phyloP scores from a whole-genome alignment of 2,329 filamentous ascomycete genomes.

The Hymenoscyphus fructigenus region DNA sequence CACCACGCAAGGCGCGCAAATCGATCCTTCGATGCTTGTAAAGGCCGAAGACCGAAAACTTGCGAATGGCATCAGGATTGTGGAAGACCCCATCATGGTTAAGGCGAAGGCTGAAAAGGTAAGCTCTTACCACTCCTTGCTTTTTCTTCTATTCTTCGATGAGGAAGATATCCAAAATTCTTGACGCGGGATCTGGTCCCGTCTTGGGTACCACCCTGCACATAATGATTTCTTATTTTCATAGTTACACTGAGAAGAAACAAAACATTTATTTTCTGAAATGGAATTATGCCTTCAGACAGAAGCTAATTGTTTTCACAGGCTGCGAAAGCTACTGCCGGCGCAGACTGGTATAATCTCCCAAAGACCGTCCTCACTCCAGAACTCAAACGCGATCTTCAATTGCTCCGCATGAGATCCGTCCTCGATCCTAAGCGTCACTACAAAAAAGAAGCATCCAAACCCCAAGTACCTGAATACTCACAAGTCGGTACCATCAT shows the following conservation, averaged over 20 bases:
- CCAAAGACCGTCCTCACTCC: conserved; percentile 81
- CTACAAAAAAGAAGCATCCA: conserved; percentile 66
- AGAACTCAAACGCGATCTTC: conserved; percentile 83
- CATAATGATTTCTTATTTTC: conserved; percentile 60
- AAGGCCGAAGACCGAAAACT: conserved; percentile 47
- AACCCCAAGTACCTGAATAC: conserved; percentile 69
- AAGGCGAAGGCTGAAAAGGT: conserved; percentile 52
- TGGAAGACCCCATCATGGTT: conserved; percentile 51
- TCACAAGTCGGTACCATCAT: conserved; percentile 88
- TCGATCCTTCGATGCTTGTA: conserved; percentile 52
- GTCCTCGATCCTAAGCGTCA: conserved; percentile 79
- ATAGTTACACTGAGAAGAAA: conserved; percentile 68
- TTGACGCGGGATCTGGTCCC: conserved; percentile 75
- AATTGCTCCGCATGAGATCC: conserved; percentile 84
- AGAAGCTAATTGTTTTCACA: conserved; percentile 28
- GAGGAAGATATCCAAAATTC: conserved; percentile 75
- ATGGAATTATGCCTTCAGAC: conserved; percentile 7
- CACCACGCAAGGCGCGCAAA: conserved; percentile 50
- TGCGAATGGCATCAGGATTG: conserved; percentile 49
- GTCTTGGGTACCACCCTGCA: conserved; percentile 78
- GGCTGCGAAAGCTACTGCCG: conserved; percentile 62
- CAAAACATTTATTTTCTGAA: conserved; percentile 14
- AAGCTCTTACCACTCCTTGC: conserved; percentile 30
- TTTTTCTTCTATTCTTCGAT: conserved; percentile 44
- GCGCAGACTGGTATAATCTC: conserved; percentile 82